phyloP scores from a whole-genome alignment of 768 basidiomycete species.

The Porpolomopsis calyptriformis region DNA sequence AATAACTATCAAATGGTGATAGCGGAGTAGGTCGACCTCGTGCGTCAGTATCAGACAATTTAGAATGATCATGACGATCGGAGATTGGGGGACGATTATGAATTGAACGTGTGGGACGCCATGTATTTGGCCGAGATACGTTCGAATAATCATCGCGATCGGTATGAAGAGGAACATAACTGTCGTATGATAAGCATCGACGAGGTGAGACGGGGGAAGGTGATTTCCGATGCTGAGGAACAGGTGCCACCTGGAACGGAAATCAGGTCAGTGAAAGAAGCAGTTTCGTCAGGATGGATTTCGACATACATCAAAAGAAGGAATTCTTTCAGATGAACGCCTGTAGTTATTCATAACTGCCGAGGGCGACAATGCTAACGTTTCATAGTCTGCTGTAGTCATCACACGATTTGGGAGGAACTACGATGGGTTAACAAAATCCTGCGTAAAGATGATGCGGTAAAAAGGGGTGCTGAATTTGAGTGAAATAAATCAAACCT shows the following conservation, averaged over 20 bases:
- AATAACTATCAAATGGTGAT: conserved; percentile 24
- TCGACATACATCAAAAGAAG: neutral
- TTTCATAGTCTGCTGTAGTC: neutral
- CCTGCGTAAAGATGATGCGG: too few species aligned
- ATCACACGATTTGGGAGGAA: neutral
- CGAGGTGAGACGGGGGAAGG: conserved; percentile 41
- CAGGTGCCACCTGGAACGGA: conserved; percentile 24
- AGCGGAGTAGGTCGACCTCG: conserved; percentile 39
- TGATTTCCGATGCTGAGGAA: conserved; percentile 32
- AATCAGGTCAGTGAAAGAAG: conserved; percentile 6
- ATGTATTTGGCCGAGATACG: conserved; percentile 32
- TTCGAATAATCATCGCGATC: conserved; percentile 30
- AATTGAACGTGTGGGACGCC: conserved; percentile 21
- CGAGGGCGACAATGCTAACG: neutral
- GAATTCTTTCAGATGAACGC: neutral
- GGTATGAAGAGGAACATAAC: conserved; percentile 36
- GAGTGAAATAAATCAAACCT: neutral
- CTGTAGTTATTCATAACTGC: neutral
- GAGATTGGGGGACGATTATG: conserved; percentile 44
- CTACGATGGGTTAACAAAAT: too few species aligned
- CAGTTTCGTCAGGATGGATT: neutral
- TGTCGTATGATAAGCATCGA: conserved; percentile 36
- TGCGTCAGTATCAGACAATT: conserved; percentile 29
- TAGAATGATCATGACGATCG: conserved; percentile 35
- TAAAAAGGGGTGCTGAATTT: neutral